phyloP scores from a whole-genome alignment of 805 yeast species.

The Zygosaccharomyces gambellarensis region DNA sequence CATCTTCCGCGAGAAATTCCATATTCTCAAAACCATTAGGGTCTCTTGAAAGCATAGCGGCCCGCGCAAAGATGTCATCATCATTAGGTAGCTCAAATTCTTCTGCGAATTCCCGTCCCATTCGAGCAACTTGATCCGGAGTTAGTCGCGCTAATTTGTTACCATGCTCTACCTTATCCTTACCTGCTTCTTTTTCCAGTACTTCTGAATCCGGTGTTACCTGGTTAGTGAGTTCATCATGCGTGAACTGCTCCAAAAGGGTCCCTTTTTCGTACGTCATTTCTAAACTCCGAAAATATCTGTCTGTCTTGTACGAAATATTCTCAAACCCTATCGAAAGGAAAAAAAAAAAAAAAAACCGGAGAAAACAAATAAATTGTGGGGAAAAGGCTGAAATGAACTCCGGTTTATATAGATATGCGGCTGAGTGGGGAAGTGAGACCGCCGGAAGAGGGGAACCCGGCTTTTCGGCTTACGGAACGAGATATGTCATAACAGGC shows the following conservation, averaged over 20 bases:
- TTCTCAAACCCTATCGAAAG: no score
- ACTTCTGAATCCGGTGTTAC: not conserved
- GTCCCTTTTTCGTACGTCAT: not conserved
- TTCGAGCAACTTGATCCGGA: slow-evolving; percentile 58
- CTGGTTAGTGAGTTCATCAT: slow-evolving; percentile 1
- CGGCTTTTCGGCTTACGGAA: not conserved
- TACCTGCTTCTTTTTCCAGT: slow-evolving; percentile 4
- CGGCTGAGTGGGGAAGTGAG: slow-evolving; percentile 1
- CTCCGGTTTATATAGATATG: slow-evolving; percentile 1
- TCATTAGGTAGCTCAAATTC: slow-evolving; percentile 47
- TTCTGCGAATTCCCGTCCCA: slow-evolving; percentile 63
- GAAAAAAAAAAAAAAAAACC: not conserved
- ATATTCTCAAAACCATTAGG: slow-evolving; percentile 56
- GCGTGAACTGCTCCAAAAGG: slow-evolving; percentile 6
- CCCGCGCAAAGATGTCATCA: slow-evolving; percentile 55
- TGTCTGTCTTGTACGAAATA: not conserved
- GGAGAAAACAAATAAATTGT: not conserved
- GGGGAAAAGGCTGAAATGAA: not conserved
- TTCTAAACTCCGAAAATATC: not conserved
- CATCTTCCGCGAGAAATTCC: slow-evolving; percentile 51
- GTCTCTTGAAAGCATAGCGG: slow-evolving; percentile 62
- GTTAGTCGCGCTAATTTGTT: slow-evolving; percentile 55
- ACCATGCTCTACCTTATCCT: slow-evolving; percentile 6
- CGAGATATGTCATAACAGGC: not conserved
- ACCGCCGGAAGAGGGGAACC: slow-evolving; percentile 1